phyloP scores from a whole-genome alignment of 2,329 filamentous ascomycete genomes.

The Exophiala mesophila region DNA sequence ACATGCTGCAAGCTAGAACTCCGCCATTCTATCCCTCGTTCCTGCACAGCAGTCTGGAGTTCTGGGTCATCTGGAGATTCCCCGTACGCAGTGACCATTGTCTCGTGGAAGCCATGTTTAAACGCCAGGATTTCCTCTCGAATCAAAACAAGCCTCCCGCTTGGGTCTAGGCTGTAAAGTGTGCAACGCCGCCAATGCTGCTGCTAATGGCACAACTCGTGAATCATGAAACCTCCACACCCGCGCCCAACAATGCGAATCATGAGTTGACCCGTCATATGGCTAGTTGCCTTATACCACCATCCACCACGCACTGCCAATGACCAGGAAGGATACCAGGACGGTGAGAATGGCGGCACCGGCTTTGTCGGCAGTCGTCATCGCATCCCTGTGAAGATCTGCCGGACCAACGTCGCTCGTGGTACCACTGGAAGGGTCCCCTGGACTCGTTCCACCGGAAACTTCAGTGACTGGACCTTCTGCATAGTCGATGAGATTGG shows the following conservation, averaged over 20 bases:
- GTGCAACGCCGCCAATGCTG: neutral
- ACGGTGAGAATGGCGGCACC: conserved; percentile 35
- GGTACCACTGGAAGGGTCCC: conserved; percentile 40
- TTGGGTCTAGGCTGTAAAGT: too few relatives aligned
- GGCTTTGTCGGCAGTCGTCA: conserved; percentile 35
- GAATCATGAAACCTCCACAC: neutral
- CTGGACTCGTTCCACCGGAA: conserved; percentile 56
- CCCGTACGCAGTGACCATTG: too few relatives aligned
- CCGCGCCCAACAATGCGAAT: too few relatives aligned
- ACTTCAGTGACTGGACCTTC: conserved; percentile 41
- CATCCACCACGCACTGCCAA: conserved; percentile 27
- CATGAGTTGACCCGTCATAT: too few relatives aligned
- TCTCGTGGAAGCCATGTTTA: too few relatives aligned
- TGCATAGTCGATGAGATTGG: conserved; percentile 43
- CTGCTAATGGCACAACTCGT: neutral
- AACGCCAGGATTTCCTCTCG: too few relatives aligned
- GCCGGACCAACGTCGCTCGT: conserved; percentile 19
- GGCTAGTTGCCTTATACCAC: conserved; percentile 10
- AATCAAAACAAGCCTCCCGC: too few relatives aligned
- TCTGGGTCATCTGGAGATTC: too few relatives aligned
- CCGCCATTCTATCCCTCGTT: too few relatives aligned
- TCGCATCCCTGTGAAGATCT: conserved; percentile 20
- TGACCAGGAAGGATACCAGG: conserved; percentile 20
- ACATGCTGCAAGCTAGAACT: neutral
- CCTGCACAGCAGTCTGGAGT: too few relatives aligned